Conservation (phyloP, 805 yeast genomes). For the Hanseniaspora lachancei region DNA sequence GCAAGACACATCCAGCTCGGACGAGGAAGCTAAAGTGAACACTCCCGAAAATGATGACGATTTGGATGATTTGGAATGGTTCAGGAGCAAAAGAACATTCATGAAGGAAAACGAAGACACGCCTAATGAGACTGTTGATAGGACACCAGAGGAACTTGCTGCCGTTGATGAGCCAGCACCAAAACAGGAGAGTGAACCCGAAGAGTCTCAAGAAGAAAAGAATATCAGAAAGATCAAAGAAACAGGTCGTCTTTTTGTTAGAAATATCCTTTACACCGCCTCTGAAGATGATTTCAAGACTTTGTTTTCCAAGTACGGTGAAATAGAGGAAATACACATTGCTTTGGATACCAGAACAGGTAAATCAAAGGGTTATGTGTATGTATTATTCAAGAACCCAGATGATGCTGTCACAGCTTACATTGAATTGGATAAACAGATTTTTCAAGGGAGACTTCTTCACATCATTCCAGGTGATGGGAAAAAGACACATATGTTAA, state of each 20-base stretch:
- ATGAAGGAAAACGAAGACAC: slow-evolving; percentile 39
- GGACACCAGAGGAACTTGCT: slow-evolving; percentile 2
- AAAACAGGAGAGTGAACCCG: slow-evolving; percentile 16
- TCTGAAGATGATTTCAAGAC: slow-evolving; percentile 63
- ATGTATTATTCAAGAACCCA: slow-evolving; percentile 55
- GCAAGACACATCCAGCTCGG: slow-evolving; percentile 29
- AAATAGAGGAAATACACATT: slow-evolving; percentile 75
- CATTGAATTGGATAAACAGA: slow-evolving; percentile 62
- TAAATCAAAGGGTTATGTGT: slow-evolving; percentile 84
- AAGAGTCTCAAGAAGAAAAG: slow-evolving; percentile 34
- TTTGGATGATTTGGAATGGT: slow-evolving; percentile 60
- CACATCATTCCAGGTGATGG: slow-evolving; percentile 79
- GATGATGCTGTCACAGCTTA: slow-evolving; percentile 69
- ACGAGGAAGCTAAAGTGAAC: slow-evolving; percentile 32
- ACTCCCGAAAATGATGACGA: slow-evolving; percentile 16
- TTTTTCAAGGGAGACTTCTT: slow-evolving; percentile 84
- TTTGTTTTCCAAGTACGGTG: slow-evolving; percentile 57
- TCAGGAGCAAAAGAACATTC: slow-evolving; percentile 58
- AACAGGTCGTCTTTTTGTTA: slow-evolving; percentile 74
- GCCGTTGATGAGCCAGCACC: slow-evolving; percentile 10
- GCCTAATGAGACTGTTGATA: slow-evolving; percentile 13
- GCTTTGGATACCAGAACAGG: slow-evolving; percentile 87
- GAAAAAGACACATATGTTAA: slow-evolving; percentile 69
- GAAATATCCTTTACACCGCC: slow-evolving; percentile 72
- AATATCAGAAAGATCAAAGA: slow-evolving; percentile 39